A percentile compares a stretch with the other conserved stretches of the same genome.
Evolutionary conservation across 192 early-diverging fungal genomes (phyloP).

Genomic region (Podila verticillata): DNA sequence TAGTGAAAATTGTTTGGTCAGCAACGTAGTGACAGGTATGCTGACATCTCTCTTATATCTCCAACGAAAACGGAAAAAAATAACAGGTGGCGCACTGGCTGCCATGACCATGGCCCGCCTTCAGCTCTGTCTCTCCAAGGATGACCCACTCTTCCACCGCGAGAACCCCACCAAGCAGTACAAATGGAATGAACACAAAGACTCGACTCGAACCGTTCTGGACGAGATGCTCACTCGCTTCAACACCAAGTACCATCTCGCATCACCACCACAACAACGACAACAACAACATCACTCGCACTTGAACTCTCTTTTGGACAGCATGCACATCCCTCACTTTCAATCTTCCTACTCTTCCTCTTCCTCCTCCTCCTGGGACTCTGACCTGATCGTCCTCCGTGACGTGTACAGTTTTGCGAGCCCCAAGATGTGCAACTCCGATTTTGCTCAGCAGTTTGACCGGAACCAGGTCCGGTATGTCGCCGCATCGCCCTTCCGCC

Average conservation of each 20-base stretch:
- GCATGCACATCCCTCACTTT: no score
- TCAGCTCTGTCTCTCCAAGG: background rate
- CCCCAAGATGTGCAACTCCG: slow-evolving; percentile 55
- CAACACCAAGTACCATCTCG: background rate
- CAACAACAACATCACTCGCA: no score
- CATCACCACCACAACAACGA: no score
- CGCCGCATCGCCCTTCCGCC: background rate
- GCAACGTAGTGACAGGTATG: background rate
- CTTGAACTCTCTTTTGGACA: no score
- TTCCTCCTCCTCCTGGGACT: background rate
- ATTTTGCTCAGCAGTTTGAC: slow-evolving; percentile 58
- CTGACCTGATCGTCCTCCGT: slow-evolving; percentile 28
- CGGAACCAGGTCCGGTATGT: slow-evolving; percentile 26
- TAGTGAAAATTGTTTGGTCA: no score
- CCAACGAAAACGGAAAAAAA: no score
- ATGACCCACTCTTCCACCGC: slow-evolving; percentile 5
- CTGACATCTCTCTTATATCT: background rate
- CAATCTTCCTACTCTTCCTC: background rate
- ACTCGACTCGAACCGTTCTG: slow-evolving; percentile 16
- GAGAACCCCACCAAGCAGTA: slow-evolving; percentile 1
- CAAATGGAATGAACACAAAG: slow-evolving; percentile 9
- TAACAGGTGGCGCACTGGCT: background rate
- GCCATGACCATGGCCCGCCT: slow-evolving; percentile 1
- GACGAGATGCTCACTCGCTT: slow-evolving; percentile 33
- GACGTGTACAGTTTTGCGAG: slow-evolving; percentile 57